Conservation (phyloP, 73 alveolate genomes). For the Tetrahymena thermophila region DNA sequence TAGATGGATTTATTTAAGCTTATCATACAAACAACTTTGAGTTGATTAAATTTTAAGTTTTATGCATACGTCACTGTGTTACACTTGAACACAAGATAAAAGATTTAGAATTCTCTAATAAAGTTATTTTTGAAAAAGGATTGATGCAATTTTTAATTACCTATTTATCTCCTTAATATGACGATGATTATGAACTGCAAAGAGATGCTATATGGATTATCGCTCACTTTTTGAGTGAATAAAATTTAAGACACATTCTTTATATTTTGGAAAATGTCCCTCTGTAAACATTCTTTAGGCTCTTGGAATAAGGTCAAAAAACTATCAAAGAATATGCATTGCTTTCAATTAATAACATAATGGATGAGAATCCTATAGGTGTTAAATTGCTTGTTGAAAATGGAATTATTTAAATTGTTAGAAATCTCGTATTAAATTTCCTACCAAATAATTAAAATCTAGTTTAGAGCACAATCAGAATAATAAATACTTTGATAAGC, state of each 20-base stretch:
- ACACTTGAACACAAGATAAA: background rate
- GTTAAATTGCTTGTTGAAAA: background rate
- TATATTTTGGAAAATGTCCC: background rate
- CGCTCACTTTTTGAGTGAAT: background rate
- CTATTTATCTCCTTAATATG: background rate
- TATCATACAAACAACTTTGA: background rate
- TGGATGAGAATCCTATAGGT: background rate
- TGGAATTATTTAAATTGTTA: background rate
- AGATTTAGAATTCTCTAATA: background rate
- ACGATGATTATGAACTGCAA: background rate
- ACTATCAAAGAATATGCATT: background rate
- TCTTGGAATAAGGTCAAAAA: background rate
- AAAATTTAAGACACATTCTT: background rate
- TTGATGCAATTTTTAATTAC: background rate
- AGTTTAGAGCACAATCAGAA: background rate
- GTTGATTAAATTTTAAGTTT: background rate
- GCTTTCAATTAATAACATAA: background rate
- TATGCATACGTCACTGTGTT: background rate
- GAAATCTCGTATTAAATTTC: background rate
- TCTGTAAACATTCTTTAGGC: background rate
- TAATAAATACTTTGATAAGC: background rate
- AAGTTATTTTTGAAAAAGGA: background rate
- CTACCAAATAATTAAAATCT: background rate
- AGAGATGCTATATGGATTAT: background rate
- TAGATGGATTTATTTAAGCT: background rate